These are phyloP conservation scores for Porodaedalea pini DNA, from an alignment of 1,284 basidiomycete species.

Conservation along the genomic window DNA sequence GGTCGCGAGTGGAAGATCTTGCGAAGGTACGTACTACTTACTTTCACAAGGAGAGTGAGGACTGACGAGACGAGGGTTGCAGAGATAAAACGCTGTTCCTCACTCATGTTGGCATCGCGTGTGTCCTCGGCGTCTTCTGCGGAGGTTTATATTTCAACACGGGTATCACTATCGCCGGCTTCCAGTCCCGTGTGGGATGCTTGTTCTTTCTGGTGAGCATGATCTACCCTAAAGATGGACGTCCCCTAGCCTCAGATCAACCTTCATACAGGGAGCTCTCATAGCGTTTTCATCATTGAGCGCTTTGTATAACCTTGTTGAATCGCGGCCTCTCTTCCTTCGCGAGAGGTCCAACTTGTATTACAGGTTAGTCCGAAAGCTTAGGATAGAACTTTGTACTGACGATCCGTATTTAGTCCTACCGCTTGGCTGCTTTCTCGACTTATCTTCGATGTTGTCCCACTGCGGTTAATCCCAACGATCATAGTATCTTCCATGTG, in stretches of 20 bases:
- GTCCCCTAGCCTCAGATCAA: not conserved
- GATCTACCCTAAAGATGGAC: not conserved
- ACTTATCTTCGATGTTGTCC: constrained; percentile 81
- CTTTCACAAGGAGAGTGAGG: not conserved
- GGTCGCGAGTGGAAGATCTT: constrained; percentile 82
- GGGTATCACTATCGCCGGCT: constrained; percentile 77
- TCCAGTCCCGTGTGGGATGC: constrained; percentile 88
- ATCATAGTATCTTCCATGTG: constrained; percentile 79
- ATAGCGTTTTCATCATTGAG: constrained; percentile 86
- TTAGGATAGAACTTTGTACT: not conserved
- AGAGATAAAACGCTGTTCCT: constrained; percentile 82
- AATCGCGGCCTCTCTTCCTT: constrained; percentile 78
- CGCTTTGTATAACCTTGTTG: constrained; percentile 82
- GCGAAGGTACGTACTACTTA: constrained; percentile 45
- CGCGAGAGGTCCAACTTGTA: constrained; percentile 79
- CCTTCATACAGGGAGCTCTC: constrained; percentile 61
- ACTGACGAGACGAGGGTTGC: not conserved
- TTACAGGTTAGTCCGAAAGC: constrained; percentile 53
- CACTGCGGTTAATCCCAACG: constrained; percentile 79
- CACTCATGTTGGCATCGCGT: constrained; percentile 68
- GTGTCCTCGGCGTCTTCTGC: constrained; percentile 75
- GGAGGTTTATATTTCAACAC: constrained; percentile 85
- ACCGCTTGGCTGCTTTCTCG: constrained; percentile 85
- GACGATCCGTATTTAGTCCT: constrained; percentile 45
- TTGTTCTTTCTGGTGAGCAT: constrained; percentile 79